Base-by-base conservation (phyloP, 2,329 filamentous ascomycete genomes). In the Talaromyces sp. region DNA sequence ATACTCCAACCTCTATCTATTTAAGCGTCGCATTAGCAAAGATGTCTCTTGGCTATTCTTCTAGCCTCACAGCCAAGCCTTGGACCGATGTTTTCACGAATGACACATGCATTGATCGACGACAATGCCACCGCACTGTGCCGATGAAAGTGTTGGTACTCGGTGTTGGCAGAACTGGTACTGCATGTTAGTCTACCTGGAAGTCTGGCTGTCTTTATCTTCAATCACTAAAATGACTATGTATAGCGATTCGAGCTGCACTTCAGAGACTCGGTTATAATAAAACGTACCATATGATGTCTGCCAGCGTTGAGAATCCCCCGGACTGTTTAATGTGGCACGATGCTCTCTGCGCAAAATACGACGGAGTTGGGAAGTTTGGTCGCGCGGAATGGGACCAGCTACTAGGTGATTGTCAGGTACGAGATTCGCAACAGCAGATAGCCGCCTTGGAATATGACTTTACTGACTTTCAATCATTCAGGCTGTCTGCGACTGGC, bases 141-240 rank as follows among this genome's bases (percentile, higher is more conserved):
- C 88, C 88, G 37, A 91, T 91, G 88, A 85, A 85, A 72, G 85
- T 91, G 54, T 84, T 91, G 37, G 83, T 87, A 54, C 81, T 92
- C 0, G 88, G 88, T 52, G 81, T 90, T 39, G 35, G 35, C 2
- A 39, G 35, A 14, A 39, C 35, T 1, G 35, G 35, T 14, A 39
- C 35, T 39, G 35, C 35, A 14, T 39, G 35, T 39, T 14, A 5
- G 35, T 39, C n/a, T n/a, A n/a, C n/a, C n/a, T n/a, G n/a, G n/a
- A n/a, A n/a, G n/a, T n/a, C n/a, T n/a, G n/a, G n/a, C n/a, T n/a
- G n/a, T n/a, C n/a, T n/a, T 14, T 39, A 14, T 0, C 14, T 39
- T 39, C 35, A 39, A 39, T 39, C 16, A 16, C 35, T 39, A 14
- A 39, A 39, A 14, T 39, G 2, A n/a, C 35, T 39, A 5, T 39